Percentiles rank a stretch among this genome's conserved stretches.
Evolutionary conservation across 225 moss, liverwort and hornwort species (phyloP).

Genomic region (Marchantia paleacea): DNA sequence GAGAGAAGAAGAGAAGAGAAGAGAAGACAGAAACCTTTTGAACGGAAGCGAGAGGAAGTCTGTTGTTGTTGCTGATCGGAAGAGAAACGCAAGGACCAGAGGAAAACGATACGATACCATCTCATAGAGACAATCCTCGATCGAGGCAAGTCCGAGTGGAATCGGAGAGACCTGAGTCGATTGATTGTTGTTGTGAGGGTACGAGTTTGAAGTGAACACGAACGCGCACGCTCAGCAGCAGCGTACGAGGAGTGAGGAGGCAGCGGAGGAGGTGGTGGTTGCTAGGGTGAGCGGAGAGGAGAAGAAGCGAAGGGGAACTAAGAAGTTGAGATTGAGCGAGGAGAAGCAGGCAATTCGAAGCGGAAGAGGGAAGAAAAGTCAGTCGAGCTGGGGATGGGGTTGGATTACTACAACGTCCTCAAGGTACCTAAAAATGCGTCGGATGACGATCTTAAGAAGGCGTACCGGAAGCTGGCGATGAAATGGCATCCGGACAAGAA

Average conservation of each 20-base stretch:
- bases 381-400: conserved; percentile 66
- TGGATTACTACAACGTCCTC: conserved; percentile 92
- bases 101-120: not conserved
- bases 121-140: not conserved
- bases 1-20: not conserved
- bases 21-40: not conserved
- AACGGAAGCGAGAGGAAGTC: not conserved
- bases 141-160: not conserved
- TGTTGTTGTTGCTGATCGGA: conserved; percentile 11
- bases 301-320: not conserved
- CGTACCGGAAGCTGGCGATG: conserved; percentile 98
- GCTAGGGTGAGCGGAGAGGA: not conserved
- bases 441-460: conserved; percentile 97
- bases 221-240: not conserved
- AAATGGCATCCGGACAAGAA: conserved; percentile 99
- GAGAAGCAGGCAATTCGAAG: conserved; percentile 15
- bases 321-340: conserved; percentile 15
- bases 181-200: not conserved
- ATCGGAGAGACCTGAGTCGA: conserved; percentile 14
- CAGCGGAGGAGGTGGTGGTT: not conserved
- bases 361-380: conserved; percentile 43
- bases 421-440: conserved; percentile 86
- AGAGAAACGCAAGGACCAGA: not conserved
- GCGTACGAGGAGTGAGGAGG: not conserved
- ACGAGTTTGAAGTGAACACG: not conserved